phyloP scores from a whole-genome alignment of 495 filamentous ascomycete species.

The Penicillium turbatum region DNA sequence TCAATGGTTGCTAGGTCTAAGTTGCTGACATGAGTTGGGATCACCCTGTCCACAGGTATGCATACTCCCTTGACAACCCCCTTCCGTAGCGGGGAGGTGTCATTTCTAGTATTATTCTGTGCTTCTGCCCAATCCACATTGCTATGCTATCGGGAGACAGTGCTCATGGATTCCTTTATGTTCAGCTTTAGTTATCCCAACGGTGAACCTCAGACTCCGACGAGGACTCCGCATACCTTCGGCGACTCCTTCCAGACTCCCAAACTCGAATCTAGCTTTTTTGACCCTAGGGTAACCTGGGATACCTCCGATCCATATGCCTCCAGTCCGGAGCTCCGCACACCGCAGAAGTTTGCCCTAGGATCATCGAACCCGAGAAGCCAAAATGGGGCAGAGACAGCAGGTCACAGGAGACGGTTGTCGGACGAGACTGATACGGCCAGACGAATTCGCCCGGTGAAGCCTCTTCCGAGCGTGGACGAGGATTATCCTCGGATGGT shows the following conservation, averaged over 20 bases:
- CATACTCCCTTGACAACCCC: conserved; percentile 13
- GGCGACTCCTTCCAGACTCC: conserved; percentile 64
- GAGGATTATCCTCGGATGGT: conserved; percentile 37
- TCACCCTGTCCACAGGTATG: conserved; percentile 67
- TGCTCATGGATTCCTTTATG: conserved; percentile 36
- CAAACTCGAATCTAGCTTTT: conserved; percentile 53
- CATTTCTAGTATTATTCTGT: neutral
- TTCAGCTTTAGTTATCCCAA: conserved; percentile 73
- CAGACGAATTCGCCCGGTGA: conserved; percentile 37
- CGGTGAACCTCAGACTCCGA: conserved; percentile 74
- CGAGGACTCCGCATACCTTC: conserved; percentile 64
- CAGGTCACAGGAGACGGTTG: conserved; percentile 50
- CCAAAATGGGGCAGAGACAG: conserved; percentile 33
- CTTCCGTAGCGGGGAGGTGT: conserved; percentile 25
- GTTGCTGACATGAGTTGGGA: conserved; percentile 70
- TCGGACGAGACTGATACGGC: conserved; percentile 40
- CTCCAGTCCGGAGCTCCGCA: conserved; percentile 51
- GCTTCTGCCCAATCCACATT: conserved; percentile 1
- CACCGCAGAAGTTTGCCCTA: conserved; percentile 43
- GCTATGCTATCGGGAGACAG: neutral
- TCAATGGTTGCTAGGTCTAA: conserved; percentile 43
- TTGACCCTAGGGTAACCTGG: conserved; percentile 50
- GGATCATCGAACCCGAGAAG: conserved; percentile 27
- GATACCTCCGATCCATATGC: conserved; percentile 51
- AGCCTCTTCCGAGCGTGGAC: conserved; percentile 31